Conservation (phyloP, 495 filamentous ascomycete genomes). For the Aspergillus haitiensis region DNA sequence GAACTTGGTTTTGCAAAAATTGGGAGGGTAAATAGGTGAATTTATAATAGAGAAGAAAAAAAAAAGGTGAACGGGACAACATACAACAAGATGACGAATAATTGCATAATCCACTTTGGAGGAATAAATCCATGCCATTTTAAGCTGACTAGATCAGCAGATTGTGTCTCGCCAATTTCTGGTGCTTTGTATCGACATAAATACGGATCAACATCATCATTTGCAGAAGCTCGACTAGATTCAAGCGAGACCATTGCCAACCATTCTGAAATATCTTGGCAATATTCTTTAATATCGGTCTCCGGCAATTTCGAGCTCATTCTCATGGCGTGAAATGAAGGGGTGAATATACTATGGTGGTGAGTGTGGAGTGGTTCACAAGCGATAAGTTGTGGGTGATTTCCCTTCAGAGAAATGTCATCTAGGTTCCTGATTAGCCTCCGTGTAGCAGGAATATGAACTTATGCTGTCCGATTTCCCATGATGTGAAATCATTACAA, state of each 20-base stretch:
- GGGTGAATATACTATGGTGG: conserved; percentile 44
- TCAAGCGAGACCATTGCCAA: conserved; percentile 68
- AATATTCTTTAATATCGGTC: conserved; percentile 57
- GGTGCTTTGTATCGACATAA: conserved; percentile 78
- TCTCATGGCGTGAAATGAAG: conserved; percentile 47
- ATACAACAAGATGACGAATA: conserved; percentile 46
- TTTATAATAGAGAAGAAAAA: background rate
- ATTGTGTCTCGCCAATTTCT: conserved; percentile 29
- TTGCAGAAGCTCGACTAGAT: conserved; percentile 66
- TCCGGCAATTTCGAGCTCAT: conserved; percentile 38
- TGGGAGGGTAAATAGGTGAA: background rate
- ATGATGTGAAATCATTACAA: background rate
- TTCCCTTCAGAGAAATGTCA: conserved; percentile 50
- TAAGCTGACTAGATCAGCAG: conserved; percentile 38
- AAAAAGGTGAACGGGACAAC: conserved; percentile 8
- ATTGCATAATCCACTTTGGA: conserved; percentile 39
- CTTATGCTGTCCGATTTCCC: background rate
- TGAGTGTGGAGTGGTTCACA: conserved; percentile 29
- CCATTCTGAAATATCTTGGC: conserved; percentile 78
- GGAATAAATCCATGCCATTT: conserved; percentile 52
- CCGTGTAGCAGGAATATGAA: conserved; percentile 5
- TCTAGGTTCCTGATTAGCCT: conserved; percentile 12
- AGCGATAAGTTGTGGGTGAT: conserved; percentile 54
- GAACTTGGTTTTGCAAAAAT: background rate
- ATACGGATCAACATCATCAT: conserved; percentile 77